phyloP scores from a whole-genome alignment of 108 stramenopile species.

The Discostella stelligeroides region DNA sequence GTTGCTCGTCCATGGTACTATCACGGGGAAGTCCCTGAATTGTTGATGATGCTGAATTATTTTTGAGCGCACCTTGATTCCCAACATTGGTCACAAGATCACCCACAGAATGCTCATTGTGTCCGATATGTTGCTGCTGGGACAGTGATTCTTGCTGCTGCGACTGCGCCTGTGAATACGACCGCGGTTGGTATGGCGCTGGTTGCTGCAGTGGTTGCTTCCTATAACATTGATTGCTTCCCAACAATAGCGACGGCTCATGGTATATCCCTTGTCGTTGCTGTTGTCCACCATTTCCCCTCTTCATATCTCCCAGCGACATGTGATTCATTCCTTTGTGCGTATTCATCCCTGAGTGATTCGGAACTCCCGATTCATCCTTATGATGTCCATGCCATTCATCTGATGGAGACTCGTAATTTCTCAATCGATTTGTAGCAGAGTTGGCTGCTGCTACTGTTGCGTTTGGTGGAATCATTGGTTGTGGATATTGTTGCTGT shows the following conservation, averaged over 20 bases:
- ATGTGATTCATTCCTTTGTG: neutral
- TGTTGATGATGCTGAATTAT: neutral
- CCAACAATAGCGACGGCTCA: neutral
- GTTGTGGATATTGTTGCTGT: conserved; percentile 15
- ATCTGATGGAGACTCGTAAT: conserved; percentile 28
- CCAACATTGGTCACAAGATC: neutral
- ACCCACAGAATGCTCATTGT: neutral
- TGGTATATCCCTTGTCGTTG: neutral
- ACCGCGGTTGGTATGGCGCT: neutral
- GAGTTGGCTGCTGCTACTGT: neutral
- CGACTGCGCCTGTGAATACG: neutral
- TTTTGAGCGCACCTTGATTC: neutral
- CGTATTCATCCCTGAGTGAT: no score
- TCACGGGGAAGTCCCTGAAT: neutral
- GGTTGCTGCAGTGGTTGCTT: neutral
- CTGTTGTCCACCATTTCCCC: neutral
- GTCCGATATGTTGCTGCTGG: conserved; percentile 3
- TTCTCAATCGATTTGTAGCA: conserved; percentile 6
- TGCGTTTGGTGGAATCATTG: neutral
- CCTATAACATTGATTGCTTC: neutral
- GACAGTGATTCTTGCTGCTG: neutral
- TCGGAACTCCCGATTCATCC: neutral
- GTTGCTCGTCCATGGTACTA: neutral
- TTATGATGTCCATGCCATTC: conserved; percentile 10
- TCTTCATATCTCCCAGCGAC: no score